A percentile compares a stretch with the other conserved stretches of the same genome.
phyloP scores from a whole-genome alignment of 2,329 filamentous ascomycete genomes.

The Seiridium unicorne region DNA sequence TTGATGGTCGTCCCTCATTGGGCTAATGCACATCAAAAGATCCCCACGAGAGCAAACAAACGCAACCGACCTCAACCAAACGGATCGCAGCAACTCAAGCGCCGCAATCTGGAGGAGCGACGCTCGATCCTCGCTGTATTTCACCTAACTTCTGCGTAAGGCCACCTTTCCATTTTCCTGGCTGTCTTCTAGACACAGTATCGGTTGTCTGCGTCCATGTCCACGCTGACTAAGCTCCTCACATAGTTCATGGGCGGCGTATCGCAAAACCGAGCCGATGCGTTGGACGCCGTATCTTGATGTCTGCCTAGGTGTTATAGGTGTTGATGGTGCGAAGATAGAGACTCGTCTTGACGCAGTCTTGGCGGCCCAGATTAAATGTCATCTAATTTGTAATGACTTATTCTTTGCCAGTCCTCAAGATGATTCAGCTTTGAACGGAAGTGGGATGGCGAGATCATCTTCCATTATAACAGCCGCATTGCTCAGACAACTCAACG shows the following conservation, averaged over 20 bases:
- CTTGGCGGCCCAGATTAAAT: slow-evolving; percentile 18
- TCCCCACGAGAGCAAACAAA: too few relatives aligned
- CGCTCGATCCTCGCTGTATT: slow-evolving; percentile 18
- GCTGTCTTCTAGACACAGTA: too few relatives aligned
- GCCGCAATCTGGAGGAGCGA: slow-evolving; percentile 17
- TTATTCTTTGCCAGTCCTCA: slow-evolving; percentile 10
- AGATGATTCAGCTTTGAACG: background rate
- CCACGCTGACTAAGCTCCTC: background rate
- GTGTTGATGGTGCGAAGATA: slow-evolving; percentile 4
- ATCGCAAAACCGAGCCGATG: slow-evolving; percentile 19
- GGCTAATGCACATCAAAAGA: too few relatives aligned
- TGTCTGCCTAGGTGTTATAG: slow-evolving; percentile 14
- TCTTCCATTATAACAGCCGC: slow-evolving; percentile 12
- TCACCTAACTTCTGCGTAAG: slow-evolving; percentile 26
- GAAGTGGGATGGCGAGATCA: slow-evolving; percentile 4
- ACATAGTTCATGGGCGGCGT: slow-evolving; percentile 22
- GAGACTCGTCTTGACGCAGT: slow-evolving; percentile 17
- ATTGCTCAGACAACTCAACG: slow-evolving; percentile 15
- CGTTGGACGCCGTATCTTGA: slow-evolving; percentile 19
- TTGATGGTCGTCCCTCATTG: background rate
- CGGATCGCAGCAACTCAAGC: background rate
- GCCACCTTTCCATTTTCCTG: background rate
- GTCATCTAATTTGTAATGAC: slow-evolving; percentile 23
- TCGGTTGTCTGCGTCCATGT: too few relatives aligned
- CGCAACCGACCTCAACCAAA: background rate